These are phyloP conservation scores for Mortierella claussenii DNA, from an alignment of 192 early-diverging fungal species.

Conservation along the genomic window DNA sequence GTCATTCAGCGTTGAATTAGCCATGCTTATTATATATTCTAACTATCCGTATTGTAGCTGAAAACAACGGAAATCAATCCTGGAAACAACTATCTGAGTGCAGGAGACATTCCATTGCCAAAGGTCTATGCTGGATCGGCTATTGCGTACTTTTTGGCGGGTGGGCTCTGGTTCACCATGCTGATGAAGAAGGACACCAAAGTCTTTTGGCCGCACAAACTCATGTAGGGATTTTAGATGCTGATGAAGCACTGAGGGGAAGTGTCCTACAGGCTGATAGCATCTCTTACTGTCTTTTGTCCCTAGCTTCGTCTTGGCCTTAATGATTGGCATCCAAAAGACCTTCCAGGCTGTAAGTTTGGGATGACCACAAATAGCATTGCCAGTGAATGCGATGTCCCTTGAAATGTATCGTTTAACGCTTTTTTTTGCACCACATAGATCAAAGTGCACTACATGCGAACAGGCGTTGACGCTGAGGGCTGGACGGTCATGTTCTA, in stretches of 20 bases:
- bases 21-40: neutral
- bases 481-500: slow-evolving; percentile 67
- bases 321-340: slow-evolving; percentile 63
- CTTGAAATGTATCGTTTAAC: neutral
- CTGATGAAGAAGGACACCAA: slow-evolving; percentile 51
- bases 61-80: slow-evolving; percentile 61
- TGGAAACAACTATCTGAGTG: slow-evolving; percentile 58
- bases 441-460: slow-evolving; percentile 62
- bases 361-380: neutral
- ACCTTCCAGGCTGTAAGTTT: slow-evolving; percentile 58
- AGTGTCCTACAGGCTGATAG: neutral
- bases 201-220: slow-evolving; percentile 61
- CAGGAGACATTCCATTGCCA: slow-evolving; percentile 63
- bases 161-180: slow-evolving; percentile 48
- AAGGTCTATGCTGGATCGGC: slow-evolving; percentile 54
- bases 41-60: slow-evolving; percentile 29
- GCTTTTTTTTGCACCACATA: slow-evolving; percentile 6
- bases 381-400: neutral
- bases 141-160: slow-evolving; percentile 48
- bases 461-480: slow-evolving; percentile 57
- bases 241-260: neutral
- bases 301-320: slow-evolving; percentile 53
- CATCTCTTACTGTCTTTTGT: neutral
- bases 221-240: slow-evolving; percentile 51
- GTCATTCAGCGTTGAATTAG: neutral